Evolutionary conservation across 805 yeast species (phyloP), one percentile per base, ranked within the genome.

Genomic region (Kockiozyma suomiensis): DNA sequence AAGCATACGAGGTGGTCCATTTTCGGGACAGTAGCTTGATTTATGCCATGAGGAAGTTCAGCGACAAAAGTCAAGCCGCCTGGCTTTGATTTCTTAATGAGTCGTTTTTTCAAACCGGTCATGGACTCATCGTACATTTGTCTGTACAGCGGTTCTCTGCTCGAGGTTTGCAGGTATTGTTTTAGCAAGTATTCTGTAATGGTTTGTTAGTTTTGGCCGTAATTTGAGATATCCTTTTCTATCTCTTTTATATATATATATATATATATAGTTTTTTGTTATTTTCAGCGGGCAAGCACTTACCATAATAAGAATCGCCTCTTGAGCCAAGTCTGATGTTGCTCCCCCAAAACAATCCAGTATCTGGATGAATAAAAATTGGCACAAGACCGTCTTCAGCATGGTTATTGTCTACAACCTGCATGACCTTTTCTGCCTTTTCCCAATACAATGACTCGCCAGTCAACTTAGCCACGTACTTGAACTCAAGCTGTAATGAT

Each of bases 1-100:
- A 90, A 91, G 73, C 97, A 92, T 26, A 90, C 97, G 61, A 90
- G 77, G 74, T 92, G 97, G 71, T 92, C 97, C 96, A 92, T 89
- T 70, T 90, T 90, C 17, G 84, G 76, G 15, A 86, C 82, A 15
- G 86, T 72, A 2, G 77, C 74, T 0, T 87, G 85, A 25, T 51
- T 61, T n/a, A 89, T 68, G 10, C 97, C 97, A 30, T 73, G 66
- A 23, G 86, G 88, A 52, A 83, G 79, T 72, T 92, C 97, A 10
- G 96, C 96, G 58, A 91, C 79, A 69, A 79, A 92, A 0, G 87
- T 79, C 25, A 87, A 76, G 2, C 54, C 54, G 66, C 75, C 81
- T 3, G 96, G 96, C 38, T 73, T 72, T 0, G 96, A 85, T 56
- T 81, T 77, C 30, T 79, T 73, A 5, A 87, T 75, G 68, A 92